phyloP scores from a whole-genome alignment of 805 yeast genomes.

The Wickerhamomyces kurtzmanii region DNA sequence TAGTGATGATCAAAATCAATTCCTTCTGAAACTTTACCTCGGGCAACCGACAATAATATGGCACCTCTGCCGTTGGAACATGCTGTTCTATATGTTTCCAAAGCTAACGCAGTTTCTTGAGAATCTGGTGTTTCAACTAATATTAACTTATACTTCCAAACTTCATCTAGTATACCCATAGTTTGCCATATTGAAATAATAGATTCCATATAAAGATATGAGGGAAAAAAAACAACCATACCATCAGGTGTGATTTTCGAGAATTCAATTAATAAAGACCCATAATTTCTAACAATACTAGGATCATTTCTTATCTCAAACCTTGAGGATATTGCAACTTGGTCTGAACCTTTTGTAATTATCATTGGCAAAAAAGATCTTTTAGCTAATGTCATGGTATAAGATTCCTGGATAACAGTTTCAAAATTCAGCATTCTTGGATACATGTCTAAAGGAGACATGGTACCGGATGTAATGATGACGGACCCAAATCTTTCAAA shows the following conservation, averaged over 20 bases:
- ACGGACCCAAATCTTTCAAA: constrained; percentile 90
- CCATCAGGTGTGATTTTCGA: constrained; percentile 97
- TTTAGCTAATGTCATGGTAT: constrained; percentile 90
- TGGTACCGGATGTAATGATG: constrained; percentile 94
- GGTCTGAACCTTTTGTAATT: constrained; percentile 96
- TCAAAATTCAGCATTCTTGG: constrained; percentile 94
- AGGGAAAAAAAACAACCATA: constrained; percentile 94
- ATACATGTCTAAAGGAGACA: constrained; percentile 97
- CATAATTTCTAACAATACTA: constrained; percentile 94
- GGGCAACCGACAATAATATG: constrained; percentile 89
- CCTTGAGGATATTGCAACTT: constrained; percentile 91
- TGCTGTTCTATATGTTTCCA: constrained; percentile 93
- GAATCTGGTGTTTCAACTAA: constrained; percentile 98
- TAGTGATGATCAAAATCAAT: constrained; percentile 98
- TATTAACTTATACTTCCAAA: constrained; percentile 93
- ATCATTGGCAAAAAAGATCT: constrained; percentile 91
- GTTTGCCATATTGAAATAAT: constrained; percentile 98
- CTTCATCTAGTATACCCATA: constrained; percentile 97
- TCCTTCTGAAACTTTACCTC: constrained; percentile 98
- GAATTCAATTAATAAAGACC: constrained; percentile 84
- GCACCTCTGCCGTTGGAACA: constrained; percentile 98
- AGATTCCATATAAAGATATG: constrained; percentile 95
- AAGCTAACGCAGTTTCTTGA: constrained; percentile 91
- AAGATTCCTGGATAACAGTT: constrained; percentile 89
- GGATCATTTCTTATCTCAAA: constrained; percentile 98